These are phyloP conservation scores for Eremothecium gossypii DNA, from an alignment of 1,139 yeast species.

Conservation along the genomic window DNA sequence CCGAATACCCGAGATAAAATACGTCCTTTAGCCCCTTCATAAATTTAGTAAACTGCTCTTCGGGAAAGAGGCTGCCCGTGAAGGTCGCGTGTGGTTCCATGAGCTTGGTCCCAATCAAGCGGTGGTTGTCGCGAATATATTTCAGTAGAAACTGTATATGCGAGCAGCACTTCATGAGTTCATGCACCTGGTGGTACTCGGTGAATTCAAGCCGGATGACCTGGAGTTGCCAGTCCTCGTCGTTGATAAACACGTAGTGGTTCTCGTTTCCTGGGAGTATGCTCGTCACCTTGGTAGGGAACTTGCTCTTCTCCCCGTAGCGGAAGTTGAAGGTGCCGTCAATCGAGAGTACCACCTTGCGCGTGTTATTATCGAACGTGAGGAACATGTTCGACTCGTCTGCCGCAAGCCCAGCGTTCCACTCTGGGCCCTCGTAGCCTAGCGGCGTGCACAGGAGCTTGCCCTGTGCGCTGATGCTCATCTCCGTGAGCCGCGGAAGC, in stretches of 20 bases:
- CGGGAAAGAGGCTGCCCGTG: not conserved
- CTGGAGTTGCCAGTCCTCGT: conserved; percentile 3
- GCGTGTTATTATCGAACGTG: conserved; percentile 5
- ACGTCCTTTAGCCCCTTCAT: conserved; percentile 7
- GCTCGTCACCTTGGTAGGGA: conserved; percentile 6
- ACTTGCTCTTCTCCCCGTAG: conserved; percentile 6
- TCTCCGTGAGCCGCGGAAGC: conserved; percentile 12
- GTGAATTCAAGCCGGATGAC: conserved; percentile 2
- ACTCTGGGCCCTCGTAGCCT: conserved; percentile 2
- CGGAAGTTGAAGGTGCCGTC: conserved; percentile 8
- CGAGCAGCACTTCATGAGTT: conserved; percentile 1
- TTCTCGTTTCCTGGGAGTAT: conserved; percentile 5
- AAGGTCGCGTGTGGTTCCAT: conserved; percentile 8
- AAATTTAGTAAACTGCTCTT: conserved; percentile 5
- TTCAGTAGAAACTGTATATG: conserved; percentile 1
- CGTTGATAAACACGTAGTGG: conserved; percentile 4
- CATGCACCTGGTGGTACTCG: conserved; percentile 3
- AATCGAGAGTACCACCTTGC: conserved; percentile 6
- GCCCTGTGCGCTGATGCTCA: conserved; percentile 2
- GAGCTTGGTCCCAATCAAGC: conserved; percentile 4
- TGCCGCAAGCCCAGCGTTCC: not conserved
- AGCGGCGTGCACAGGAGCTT: conserved; percentile 2
- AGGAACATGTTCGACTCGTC: conserved; percentile 6
- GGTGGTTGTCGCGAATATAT: conserved; percentile 1
- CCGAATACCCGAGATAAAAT: conserved; percentile 21